A percentile compares a stretch with the other conserved stretches of the same genome.
phyloP scores from a whole-genome alignment of 495 filamentous ascomycete species.

The Physcia stellaris region DNA sequence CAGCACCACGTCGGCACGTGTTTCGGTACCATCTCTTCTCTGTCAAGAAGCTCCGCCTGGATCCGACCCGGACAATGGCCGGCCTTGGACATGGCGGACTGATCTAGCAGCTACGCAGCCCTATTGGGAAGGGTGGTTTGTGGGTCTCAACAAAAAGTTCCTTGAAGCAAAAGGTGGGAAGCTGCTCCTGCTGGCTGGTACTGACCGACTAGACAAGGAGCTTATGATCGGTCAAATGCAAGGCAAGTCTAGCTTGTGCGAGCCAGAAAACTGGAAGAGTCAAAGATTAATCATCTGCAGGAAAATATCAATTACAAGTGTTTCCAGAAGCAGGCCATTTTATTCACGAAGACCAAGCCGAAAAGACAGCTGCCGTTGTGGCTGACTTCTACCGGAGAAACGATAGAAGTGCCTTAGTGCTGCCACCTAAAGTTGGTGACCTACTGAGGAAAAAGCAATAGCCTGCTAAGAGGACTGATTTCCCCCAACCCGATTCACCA shows the following conservation, averaged over 20 bases:
- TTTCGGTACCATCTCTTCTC: slow-evolving; percentile 77
- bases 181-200: slow-evolving; percentile 79
- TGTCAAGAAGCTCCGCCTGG: slow-evolving; percentile 29
- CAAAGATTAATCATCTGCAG: slow-evolving; percentile 23
- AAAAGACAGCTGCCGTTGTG: slow-evolving; percentile 68
- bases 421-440: slow-evolving; percentile 79
- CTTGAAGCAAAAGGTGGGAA: slow-evolving; percentile 75
- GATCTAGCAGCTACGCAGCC: slow-evolving; percentile 72
- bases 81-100: slow-evolving; percentile 75
- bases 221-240: slow-evolving; percentile 97
- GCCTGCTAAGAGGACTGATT: too few species aligned
- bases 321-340: slow-evolving; percentile 94
- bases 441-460: slow-evolving; percentile 27
- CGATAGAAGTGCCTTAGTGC: slow-evolving; percentile 66
- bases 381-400: slow-evolving; percentile 88
- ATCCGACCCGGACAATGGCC: slow-evolving; percentile 15
- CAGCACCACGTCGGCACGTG: slow-evolving; percentile 63
- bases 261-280: neutral
- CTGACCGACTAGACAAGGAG: slow-evolving; percentile 87
- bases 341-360: slow-evolving; percentile 86
- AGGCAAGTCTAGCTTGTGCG: slow-evolving; percentile 33
- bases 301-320: slow-evolving; percentile 91
- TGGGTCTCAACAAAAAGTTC: slow-evolving; percentile 78
- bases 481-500: too few species aligned
- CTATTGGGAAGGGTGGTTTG: slow-evolving; percentile 93